Conservation (phyloP, 352 stramenopile species). For the Pythium periplocum region DNA sequence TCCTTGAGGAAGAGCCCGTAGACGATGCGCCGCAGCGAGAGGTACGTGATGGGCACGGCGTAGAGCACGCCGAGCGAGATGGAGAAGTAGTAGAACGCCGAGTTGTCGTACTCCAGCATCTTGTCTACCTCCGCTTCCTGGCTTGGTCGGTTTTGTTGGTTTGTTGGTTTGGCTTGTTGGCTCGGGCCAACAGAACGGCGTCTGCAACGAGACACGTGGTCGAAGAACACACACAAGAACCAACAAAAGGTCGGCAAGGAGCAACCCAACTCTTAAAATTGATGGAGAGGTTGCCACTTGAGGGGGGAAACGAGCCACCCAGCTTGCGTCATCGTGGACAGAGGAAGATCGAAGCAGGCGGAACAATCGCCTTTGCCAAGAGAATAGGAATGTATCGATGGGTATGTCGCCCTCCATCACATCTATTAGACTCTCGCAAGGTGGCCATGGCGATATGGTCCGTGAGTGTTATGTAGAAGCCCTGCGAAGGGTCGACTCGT, state of each 20-base stretch:
- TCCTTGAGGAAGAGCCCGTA: conserved; percentile 90
- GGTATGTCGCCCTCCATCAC: too few species aligned
- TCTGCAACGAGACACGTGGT: conserved; percentile 24
- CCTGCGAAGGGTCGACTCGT: too few species aligned
- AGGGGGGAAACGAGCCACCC: too few species aligned
- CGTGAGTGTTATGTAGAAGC: too few species aligned
- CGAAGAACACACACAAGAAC: conserved; percentile 13
- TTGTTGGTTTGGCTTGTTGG: background rate
- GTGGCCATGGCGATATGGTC: too few species aligned
- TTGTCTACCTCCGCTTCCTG: background rate
- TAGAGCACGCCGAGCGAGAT: conserved; percentile 96
- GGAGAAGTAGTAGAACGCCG: conserved; percentile 99
- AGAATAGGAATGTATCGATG: too few species aligned
- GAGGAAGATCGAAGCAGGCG: too few species aligned
- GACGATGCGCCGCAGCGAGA: conserved; percentile 74
- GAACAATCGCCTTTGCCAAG: too few species aligned
- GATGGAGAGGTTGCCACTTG: too few species aligned
- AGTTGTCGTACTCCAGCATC: conserved; percentile 99
- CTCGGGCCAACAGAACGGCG: conserved; percentile 1
- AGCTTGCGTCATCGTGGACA: too few species aligned
- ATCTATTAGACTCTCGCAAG: too few species aligned
- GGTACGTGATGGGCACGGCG: conserved; percentile 93
- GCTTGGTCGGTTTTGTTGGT: background rate
- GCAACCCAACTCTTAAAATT: too few species aligned
- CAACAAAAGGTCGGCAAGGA: conserved; percentile 1